Conservation (phyloP, 257 asterid species). For the Euphrasia confusa region DNA sequence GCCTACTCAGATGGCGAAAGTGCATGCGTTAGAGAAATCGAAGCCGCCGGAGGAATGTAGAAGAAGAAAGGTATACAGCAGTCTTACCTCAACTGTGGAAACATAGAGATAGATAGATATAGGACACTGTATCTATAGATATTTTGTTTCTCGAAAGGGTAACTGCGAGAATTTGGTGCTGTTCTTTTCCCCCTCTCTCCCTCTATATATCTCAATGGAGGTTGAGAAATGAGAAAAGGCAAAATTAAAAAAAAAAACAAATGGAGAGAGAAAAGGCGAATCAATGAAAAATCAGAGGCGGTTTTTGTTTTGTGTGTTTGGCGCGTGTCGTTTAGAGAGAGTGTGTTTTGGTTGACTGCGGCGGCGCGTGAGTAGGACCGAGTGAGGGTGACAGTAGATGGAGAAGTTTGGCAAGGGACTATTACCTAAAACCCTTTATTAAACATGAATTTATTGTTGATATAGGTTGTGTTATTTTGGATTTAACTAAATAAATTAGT, state of each 20-base stretch:
- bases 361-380: conserved; percentile 26
- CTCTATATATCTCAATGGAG: conserved; percentile 21
- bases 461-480: no score
- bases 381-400: background rate
- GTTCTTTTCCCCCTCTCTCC: conserved; percentile 16
- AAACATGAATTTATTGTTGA: background rate
- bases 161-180: conserved; percentile 26
- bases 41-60: conserved; percentile 28
- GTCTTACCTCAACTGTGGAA: conserved; percentile 18
- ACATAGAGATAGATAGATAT: conserved; percentile 5
- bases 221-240: conserved; percentile 26
- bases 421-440: background rate
- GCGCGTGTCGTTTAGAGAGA: conserved; percentile 15
- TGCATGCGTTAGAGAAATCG: conserved; percentile 26
- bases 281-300: conserved; percentile 17
- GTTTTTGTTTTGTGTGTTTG: conserved; percentile 13
- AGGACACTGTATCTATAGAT: conserved; percentile 28
- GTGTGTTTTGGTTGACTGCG: background rate
- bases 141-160: conserved; percentile 20
- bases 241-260: conserved; percentile 5
- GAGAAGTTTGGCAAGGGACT: conserved; percentile 23
- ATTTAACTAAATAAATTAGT: no score
- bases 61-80: conserved; percentile 43
- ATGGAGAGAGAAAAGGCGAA: conserved; percentile 17
- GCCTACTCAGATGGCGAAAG: conserved; percentile 17